Evolutionary conservation across 495 filamentous ascomycete genomes (phyloP).

Genomic region (Halenospora varia): DNA sequence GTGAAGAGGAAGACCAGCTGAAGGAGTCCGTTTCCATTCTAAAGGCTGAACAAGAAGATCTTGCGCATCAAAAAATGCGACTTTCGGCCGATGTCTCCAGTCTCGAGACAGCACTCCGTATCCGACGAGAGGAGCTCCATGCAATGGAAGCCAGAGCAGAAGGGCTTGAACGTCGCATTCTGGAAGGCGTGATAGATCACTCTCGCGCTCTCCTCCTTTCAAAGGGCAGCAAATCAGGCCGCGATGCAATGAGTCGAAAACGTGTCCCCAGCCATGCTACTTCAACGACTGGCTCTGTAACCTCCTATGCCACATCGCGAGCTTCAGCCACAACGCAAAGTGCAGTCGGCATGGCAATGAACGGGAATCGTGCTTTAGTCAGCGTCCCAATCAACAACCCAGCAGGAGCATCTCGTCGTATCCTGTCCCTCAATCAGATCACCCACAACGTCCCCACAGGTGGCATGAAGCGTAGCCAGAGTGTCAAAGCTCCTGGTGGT

Average conservation of each 20-base stretch:
- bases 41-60: slow-evolving; percentile 64
- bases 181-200: slow-evolving; percentile 94
- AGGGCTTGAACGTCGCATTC: slow-evolving; percentile 80
- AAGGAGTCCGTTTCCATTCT: slow-evolving; percentile 51
- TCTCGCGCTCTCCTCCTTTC: slow-evolving; percentile 79
- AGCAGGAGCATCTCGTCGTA: slow-evolving; percentile 55
- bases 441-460: slow-evolving; percentile 66
- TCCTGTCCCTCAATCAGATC: slow-evolving; percentile 85
- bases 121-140: slow-evolving; percentile 86
- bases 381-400: slow-evolving; percentile 42
- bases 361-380: slow-evolving; percentile 35
- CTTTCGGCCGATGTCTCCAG: slow-evolving; percentile 80
- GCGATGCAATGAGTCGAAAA: slow-evolving; percentile 64
- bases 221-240: slow-evolving; percentile 42
- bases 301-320: slow-evolving; percentile 18
- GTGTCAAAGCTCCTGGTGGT: slow-evolving; percentile 62
- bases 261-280: slow-evolving; percentile 53
- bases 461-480: slow-evolving; percentile 53
- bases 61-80: slow-evolving; percentile 67
- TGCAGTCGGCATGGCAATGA: slow-evolving; percentile 41
- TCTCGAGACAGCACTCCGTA: slow-evolving; percentile 80
- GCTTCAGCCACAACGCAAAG: slow-evolving; percentile 23
- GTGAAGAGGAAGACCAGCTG: slow-evolving; percentile 61
- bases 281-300: slow-evolving; percentile 18
- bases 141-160: slow-evolving; percentile 86